Base-by-base conservation (phyloP, 176 grass and related monocot species). In the Typha latifolia region DNA sequence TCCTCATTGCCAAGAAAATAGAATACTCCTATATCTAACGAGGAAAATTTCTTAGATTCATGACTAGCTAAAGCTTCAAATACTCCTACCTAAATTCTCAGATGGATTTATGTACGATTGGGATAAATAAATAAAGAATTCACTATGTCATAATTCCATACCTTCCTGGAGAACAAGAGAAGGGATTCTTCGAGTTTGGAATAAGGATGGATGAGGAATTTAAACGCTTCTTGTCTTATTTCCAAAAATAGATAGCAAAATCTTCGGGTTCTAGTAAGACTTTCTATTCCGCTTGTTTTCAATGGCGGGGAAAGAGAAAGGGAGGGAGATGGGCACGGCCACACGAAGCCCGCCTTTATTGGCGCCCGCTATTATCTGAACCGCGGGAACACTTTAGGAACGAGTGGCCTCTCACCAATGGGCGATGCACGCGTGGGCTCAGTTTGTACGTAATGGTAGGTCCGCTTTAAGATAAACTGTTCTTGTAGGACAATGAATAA, bases 301-400 rank as follows among this genome's bases (percentile, higher is more conserved):
- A 75, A 75, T 53, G 84, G 43, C 78, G 63, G 84, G 63, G 84
- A 79, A 49, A 80, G 84, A 75, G 75, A 18, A 80, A 51, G 52
- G 74, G 66, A 43, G 43, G 64, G 72, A 71, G 43, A 48, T 51
- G 8, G 72, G 56, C 49, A 56, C 43, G 81, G 73, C 55, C 62
- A 55, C 65, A 56, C n/a, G 73, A 81, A 59, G 61, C 73, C 71
- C 63, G 76, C n/a, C 52, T 72, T 82, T 82, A n/a, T 63, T 79
- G 75, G 66, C 0, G 18, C 51, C 13, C 15, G 51, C 13, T 55
- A 15, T 55, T 15, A 55, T 55, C 51, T 55, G 15, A 55, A 5
- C 51, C 51, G 12, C 51, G 51, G n/a, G 51, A 55, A 18, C 51
- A 6, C 13, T 55, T 18, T 55, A 55, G 3, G 51, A 16, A 1